Evolutionary conservation across 2,329 filamentous ascomycete genomes (phyloP), one percentile per base, ranked within the genome.

Genomic region (Aureobasidium melanogenum): DNA sequence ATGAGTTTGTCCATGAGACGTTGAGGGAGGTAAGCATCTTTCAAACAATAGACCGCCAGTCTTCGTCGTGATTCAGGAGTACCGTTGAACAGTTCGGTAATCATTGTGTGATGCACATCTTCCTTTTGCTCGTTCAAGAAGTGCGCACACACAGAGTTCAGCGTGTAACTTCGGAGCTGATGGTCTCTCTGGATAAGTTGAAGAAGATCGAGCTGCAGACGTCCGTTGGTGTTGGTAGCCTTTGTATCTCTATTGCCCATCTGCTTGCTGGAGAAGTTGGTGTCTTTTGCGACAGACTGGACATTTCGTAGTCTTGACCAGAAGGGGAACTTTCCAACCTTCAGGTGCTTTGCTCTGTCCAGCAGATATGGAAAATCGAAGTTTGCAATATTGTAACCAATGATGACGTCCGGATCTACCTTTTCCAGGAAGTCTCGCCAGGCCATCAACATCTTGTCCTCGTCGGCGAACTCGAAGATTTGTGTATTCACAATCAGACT

Each of bases 21-120:
- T 70, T 97, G 92, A 1, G 94, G 94, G 3, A 99, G 80, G 69
- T 96, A 99, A 0, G 94, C 94, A 77, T 99, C 95, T 75, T 99
- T 99, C 66, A 99, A 76, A 76, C 94, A 99, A 78, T 99, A 99
- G 0, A 99, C 84, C 0, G 94, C 94, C 52, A 99, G 77, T 75
- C 94, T 87, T 68, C 95, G 85, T 66, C 94, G 81, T 4, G 93
- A 96, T 71, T 99, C 94, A 0, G 92, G 87, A 0, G 94, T 97
- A 64, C 94, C 94, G 71, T 99, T 97, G 80, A 92, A 97, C 3
- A 99, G 78, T 70, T 97, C 95, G 0, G 95, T 99, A 69, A 99
- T 99, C 91, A 99, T 99, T 2, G 92, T 97, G 75, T 99, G 87
- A 71, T 99, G 94, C 2, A 99, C 94, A 74, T 99, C 94, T 75